Evolutionary conservation across 768 basidiomycete species (phyloP), one percentile per base, ranked within the genome.

Genomic region (Collybia sordida): DNA sequence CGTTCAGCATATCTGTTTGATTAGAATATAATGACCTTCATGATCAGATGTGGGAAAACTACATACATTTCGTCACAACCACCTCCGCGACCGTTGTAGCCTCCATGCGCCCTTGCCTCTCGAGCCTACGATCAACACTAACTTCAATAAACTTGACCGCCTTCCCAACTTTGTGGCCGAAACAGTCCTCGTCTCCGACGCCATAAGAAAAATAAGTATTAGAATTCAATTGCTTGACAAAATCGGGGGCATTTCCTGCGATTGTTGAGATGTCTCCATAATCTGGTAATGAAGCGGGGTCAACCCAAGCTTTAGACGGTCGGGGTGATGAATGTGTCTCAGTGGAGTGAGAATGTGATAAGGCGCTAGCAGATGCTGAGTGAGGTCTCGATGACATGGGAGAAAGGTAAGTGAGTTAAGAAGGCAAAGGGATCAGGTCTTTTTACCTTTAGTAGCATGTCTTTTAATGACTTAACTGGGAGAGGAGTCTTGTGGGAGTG

Each of bases 181-280:
- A 88, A 45, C 73, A 78, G 15, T 82, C 79, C 47, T 75, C 73
- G 47, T 75, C 73, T 12, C 85, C 86, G 17, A 87, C 83, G n/a
- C 87, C 87, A 53, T 88, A 90, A 18, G 79, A 73, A 51, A 78
- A 78, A 63, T 82, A 83, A 0, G 83, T 85, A 65, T 88, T 88
- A 54, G 80, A 72, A 49, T 77, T 81, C 49, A 89, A 74, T 52
- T 83, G 84, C 57, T 88, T 88, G 47, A 85, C 76, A 55, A 73
- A 78, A 56, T 73, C 67, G 1, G 85, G 75, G 4, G 78, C 83
- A 56, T 85, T 87, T 4, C 87, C 87, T n/a, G 68, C 63, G 58
- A 87, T 82, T 23, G 71, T 62, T 18, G 81, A 75, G 25, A 77
- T 70, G 57, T 85, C 79, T 28, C 76, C 79, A 59, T 76, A 73